Evolutionary conservation across 2,329 filamentous ascomycete genomes (phyloP), one percentile per base, ranked within the genome.

Genomic region (Biscogniauxia sp.): DNA sequence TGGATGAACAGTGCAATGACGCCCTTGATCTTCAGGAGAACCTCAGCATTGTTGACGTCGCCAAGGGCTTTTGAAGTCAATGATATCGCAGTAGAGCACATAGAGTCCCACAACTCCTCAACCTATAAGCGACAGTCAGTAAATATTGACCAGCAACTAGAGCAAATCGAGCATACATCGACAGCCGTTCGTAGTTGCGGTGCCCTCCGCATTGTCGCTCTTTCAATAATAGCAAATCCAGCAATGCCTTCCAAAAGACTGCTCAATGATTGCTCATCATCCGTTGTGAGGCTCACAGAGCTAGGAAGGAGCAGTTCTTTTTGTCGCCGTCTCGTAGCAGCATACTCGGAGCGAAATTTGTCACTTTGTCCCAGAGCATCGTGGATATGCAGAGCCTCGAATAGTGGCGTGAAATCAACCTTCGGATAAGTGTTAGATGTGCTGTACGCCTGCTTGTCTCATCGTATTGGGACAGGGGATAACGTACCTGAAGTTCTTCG

Each of bases 51-150:
- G 61, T 87, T 88, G n/a, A 99, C 86, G 50, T 88, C 86, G 55
- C 85, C 84, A 4, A 99, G 79, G 0, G 92, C 89, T 67, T 89
- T 91, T 0, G 89, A 88, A 64, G 96, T 96, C 54, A 98, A 80
- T 8, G 83, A 84, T 66, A 98, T 92, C 0, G 92, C 89, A 52
- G 89, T 88, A 70, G 93, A 91, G 72, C 94, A 98, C 91, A 98
- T 95, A 0, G 93, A 97, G 70, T 98, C 94, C 95, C 95, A 99
- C 1, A 99, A 80, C 76, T 98, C 95, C 72, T 99, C 95, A n/a
- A 97, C 88, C 90, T 93, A 63, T 23, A 59, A 23, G n/a, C 20
- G 32, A 65, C 28, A 63, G 64, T 57, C 11, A 45, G 37, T 45
- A n/a, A 23, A 20, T n/a, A 51, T 37, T 51, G 25, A 49, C 7